A percentile compares a stretch with the other conserved stretches of the same genome.
Conservation (phyloP, 2,329 filamentous ascomycete species). For the Colletotrichum spaethianum region DNA sequence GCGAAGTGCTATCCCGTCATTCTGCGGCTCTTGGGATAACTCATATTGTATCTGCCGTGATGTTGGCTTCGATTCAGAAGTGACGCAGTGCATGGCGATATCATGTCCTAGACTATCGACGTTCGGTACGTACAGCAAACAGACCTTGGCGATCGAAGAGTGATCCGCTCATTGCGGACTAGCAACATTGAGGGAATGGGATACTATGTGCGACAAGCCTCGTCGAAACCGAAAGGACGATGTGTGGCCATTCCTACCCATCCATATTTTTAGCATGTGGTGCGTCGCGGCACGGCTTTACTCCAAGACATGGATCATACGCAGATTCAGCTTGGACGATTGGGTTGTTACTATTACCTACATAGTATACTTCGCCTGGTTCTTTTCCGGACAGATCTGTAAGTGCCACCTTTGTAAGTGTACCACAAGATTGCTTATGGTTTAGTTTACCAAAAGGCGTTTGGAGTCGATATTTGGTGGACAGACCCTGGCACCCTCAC, state of each 20-base stretch:
- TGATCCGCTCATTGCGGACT: not conserved
- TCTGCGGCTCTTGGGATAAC: slow-evolving; percentile 20
- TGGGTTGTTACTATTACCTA: slow-evolving; percentile 23
- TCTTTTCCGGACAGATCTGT: slow-evolving; percentile 12
- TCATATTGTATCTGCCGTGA: slow-evolving; percentile 11
- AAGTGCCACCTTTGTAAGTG: not conserved
- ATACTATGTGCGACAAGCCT: slow-evolving; percentile 22
- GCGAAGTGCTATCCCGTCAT: not conserved
- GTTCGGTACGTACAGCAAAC: slow-evolving; percentile 1
- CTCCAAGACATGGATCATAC: slow-evolving; percentile 15
- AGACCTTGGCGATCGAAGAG: not conserved
- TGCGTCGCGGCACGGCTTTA: slow-evolving; percentile 20
- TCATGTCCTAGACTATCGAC: slow-evolving; percentile 25
- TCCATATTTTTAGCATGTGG: slow-evolving; percentile 17
- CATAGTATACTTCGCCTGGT: slow-evolving; percentile 24
- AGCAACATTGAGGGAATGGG: slow-evolving; percentile 29
- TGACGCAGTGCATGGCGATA: slow-evolving; percentile 25
- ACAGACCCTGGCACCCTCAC: slow-evolving; percentile 8
- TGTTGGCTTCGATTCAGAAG: slow-evolving; percentile 1
- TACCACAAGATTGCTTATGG: not conserved
- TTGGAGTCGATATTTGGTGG: slow-evolving; percentile 34
- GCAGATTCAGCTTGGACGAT: slow-evolving; percentile 22
- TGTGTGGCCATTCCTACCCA: slow-evolving; percentile 28
- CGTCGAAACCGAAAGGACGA: slow-evolving; percentile 9
- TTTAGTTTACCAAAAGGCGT: slow-evolving; percentile 14